phyloP scores from a whole-genome alignment of 352 stramenopile species.

The Phytopythium sindhum region DNA sequence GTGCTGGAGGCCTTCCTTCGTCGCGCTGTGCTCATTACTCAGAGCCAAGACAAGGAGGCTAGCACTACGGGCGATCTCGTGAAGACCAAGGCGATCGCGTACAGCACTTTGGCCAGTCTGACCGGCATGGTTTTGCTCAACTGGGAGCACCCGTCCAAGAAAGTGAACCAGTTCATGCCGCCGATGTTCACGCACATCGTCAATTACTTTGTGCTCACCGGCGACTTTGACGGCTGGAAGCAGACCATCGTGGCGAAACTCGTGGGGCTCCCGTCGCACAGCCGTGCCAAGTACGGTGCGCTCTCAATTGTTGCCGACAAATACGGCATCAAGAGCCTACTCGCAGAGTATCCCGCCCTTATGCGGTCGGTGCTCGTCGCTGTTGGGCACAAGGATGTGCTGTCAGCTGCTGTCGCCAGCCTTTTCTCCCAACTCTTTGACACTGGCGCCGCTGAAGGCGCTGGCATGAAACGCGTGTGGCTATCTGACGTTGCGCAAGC shows the following conservation, averaged over 20 bases:
- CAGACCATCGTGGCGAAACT: conserved; percentile 37
- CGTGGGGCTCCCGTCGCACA: conserved; percentile 53
- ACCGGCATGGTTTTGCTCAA: conserved; percentile 67
- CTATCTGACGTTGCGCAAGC: conserved; percentile 51
- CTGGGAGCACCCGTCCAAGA: conserved; percentile 84
- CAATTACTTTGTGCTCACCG: conserved; percentile 44
- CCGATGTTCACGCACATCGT: conserved; percentile 77
- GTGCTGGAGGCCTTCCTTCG: conserved; percentile 76
- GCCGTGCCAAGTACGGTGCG: conserved; percentile 67
- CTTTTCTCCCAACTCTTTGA: conserved; percentile 76
- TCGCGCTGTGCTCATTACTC: conserved; percentile 44
- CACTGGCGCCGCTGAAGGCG: conserved; percentile 9
- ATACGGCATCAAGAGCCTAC: conserved; percentile 38
- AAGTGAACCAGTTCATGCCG: conserved; percentile 86
- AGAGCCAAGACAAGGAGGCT: conserved; percentile 26
- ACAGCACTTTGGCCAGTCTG: conserved; percentile 40
- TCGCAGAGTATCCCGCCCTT: conserved; percentile 41
- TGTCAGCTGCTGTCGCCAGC: conserved; percentile 48
- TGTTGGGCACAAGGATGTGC: conserved; percentile 71
- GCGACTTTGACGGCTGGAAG: conserved; percentile 48
- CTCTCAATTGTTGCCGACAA: conserved; percentile 50
- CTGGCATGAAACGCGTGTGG: conserved; percentile 40
- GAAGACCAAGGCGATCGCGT: conserved; percentile 10
- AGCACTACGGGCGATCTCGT: background rate
- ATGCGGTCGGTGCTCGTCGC: conserved; percentile 56